Evolutionary conservation across 306 rosid species (phyloP).

Genomic region (Sechiopsis laciniata): DNA sequence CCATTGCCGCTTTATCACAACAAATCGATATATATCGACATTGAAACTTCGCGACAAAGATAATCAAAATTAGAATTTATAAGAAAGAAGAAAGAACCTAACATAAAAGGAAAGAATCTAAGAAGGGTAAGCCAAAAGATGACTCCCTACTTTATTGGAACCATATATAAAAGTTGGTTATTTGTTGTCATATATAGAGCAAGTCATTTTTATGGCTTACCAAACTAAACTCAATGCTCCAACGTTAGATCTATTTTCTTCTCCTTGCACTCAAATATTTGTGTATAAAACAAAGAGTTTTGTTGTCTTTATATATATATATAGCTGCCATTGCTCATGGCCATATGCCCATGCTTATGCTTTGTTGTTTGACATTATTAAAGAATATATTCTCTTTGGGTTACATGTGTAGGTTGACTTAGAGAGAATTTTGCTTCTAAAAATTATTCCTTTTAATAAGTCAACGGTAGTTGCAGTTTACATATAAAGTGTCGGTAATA

Average conservation of each 20-base stretch:
- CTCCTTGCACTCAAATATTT: background rate
- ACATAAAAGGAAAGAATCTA: background rate
- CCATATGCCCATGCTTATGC: background rate
- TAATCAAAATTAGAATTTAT: background rate
- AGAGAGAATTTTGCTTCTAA: background rate
- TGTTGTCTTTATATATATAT: background rate
- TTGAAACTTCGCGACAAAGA: background rate
- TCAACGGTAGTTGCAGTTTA: background rate
- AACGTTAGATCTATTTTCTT: conserved; percentile 3
- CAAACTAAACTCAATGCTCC: conserved; percentile 3
- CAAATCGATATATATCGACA: background rate
- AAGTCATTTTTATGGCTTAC: conserved; percentile 23
- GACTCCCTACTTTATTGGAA: background rate
- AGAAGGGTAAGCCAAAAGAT: background rate
- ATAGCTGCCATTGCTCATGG: no score
- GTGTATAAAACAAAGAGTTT: background rate
- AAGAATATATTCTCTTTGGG: background rate
- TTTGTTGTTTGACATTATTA: background rate
- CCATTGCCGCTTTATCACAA: background rate
- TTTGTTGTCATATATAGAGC: conserved; percentile 6
- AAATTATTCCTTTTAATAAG: background rate
- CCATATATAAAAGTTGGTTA: background rate
- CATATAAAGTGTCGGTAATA: no score
- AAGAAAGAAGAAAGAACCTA: background rate
- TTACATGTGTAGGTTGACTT: background rate